Base-by-base conservation (phyloP, 2,329 filamentous ascomycete genomes). In the Exserohilum turcica region DNA sequence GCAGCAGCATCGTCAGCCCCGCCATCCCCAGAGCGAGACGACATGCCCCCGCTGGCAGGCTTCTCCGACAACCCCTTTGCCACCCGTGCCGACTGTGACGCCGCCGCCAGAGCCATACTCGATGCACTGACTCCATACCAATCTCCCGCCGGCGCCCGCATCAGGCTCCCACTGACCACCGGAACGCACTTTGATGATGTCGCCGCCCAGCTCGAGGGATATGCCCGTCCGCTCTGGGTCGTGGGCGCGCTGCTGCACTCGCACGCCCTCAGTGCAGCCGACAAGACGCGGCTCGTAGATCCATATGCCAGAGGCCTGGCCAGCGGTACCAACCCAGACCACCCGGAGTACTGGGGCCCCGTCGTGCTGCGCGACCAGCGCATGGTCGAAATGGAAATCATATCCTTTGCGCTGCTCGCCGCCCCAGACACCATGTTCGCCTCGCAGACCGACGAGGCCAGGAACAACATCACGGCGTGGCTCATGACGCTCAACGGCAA, bases 331-430 rank as follows among this genome's bases (percentile, higher is more conserved):
- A 60, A 76, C 43, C 72, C 74, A 10, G 10, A 48, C 0, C 68
- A 73, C 39, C 29, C 56, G 0, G 74, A 76, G 19, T 83, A 80
- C 55, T 83, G 81, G 81, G 80, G 80, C 0, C 64, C 71, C 1
- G 74, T 82, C 2, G 66, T 71, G 0, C 63, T 80, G 4, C 72
- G 72, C 16, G 80, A 83, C 43, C 81, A 84, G 58, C 66, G 80
- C 2, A 84, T 83, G 81, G 81, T 83, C 0, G 81, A 84, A 57
- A 76, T 79, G 35, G 81, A 83, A 59, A 78, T 79, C 21, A 73
- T 83, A 3, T 76, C 79, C 0, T 81, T 78, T 59, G 79, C 79
- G 0, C 66, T 84, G 1, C 68, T 83, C 0, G 64, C 71, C 2
- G 77, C 78, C 0, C 79, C 80, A 1, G 60, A 71, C 3, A 60